Conservation (phyloP, 768 basidiomycete species). For the Trametes meyenii region DNA sequence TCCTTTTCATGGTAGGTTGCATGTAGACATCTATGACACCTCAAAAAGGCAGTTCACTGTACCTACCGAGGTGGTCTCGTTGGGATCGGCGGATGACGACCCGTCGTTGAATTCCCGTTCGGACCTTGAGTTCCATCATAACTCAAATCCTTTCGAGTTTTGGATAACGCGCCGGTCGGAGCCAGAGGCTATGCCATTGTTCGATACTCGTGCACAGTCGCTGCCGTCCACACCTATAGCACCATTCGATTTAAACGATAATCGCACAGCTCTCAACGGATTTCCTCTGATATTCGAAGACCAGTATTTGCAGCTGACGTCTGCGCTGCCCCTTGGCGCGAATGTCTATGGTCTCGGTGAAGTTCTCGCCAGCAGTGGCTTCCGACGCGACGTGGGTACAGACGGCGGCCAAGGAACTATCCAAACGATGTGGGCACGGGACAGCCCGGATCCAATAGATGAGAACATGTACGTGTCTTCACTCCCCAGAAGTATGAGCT, state of each 20-base stretch:
- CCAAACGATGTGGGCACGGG: constrained; percentile 71
- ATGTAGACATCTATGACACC: constrained; percentile 68
- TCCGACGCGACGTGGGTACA: constrained; percentile 60
- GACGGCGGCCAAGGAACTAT: constrained; percentile 55
- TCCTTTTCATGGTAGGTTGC: constrained; percentile 46
- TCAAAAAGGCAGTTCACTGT: constrained; percentile 66
- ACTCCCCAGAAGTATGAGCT: background rate
- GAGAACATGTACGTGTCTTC: constrained; percentile 56
- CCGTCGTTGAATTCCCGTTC: constrained; percentile 39
- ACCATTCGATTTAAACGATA: constrained; percentile 54
- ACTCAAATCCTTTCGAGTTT: constrained; percentile 69
- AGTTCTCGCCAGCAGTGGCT: constrained; percentile 67
- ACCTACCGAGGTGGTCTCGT: constrained; percentile 52
- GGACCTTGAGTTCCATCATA: constrained; percentile 72
- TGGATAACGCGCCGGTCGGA: constrained; percentile 75
- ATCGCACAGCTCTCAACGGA: constrained; percentile 58
- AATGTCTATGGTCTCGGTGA: constrained; percentile 85
- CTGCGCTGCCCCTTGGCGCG: constrained; percentile 62
- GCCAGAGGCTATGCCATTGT: constrained; percentile 57
- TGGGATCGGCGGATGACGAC: constrained; percentile 34
- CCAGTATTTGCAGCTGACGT: constrained; percentile 76
- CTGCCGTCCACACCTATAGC: constrained; percentile 62
- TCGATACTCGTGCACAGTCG: constrained; percentile 68
- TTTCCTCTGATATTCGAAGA: constrained; percentile 80
- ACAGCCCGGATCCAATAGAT: constrained; percentile 63